Percentiles rank a stretch among this genome's conserved stretches.
These are phyloP conservation scores for Vigna nakashimae DNA, from an alignment of 306 rosid genomes.

Conservation along the genomic window DNA sequence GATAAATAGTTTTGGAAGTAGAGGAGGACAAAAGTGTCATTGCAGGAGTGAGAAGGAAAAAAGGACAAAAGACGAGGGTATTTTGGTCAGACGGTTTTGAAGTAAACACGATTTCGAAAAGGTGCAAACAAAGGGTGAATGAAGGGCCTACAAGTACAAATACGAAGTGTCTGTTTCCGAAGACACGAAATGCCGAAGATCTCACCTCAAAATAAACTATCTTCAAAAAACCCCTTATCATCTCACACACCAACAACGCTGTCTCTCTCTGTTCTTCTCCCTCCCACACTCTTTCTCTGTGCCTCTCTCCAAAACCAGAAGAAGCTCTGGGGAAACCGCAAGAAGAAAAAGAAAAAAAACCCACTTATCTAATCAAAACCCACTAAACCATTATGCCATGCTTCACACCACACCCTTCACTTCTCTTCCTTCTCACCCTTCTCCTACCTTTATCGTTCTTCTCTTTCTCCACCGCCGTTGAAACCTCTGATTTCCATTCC, in stretches of 20 bases:
- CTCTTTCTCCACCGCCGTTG: constrained; percentile 33
- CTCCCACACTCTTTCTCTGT: constrained; percentile 45
- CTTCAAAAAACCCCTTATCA: background rate
- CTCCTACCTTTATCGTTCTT: constrained; percentile 39
- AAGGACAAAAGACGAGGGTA: background rate
- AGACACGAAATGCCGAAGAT: constrained; percentile 26
- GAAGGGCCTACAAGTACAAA: constrained; percentile 28
- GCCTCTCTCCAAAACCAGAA: constrained; percentile 35
- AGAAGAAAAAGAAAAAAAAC: constrained; percentile 28
- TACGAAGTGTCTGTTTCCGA: constrained; percentile 8
- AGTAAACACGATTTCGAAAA: too few species aligned
- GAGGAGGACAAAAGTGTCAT: background rate
- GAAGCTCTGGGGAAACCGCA: constrained; percentile 44
- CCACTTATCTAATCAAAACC: constrained; percentile 25
- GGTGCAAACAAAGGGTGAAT: background rate
- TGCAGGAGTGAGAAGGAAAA: background rate
- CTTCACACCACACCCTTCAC: constrained; percentile 42
- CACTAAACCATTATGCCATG: constrained; percentile 44
- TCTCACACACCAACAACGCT: background rate
- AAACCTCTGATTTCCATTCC: constrained; percentile 36
- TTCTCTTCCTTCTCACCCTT: constrained; percentile 34
- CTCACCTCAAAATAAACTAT: background rate
- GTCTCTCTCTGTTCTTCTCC: background rate
- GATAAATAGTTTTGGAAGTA: too few species aligned
- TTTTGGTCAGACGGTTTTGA: background rate